Base-by-base conservation (phyloP, 495 filamentous ascomycete genomes). In the Penicillium flavigenum region DNA sequence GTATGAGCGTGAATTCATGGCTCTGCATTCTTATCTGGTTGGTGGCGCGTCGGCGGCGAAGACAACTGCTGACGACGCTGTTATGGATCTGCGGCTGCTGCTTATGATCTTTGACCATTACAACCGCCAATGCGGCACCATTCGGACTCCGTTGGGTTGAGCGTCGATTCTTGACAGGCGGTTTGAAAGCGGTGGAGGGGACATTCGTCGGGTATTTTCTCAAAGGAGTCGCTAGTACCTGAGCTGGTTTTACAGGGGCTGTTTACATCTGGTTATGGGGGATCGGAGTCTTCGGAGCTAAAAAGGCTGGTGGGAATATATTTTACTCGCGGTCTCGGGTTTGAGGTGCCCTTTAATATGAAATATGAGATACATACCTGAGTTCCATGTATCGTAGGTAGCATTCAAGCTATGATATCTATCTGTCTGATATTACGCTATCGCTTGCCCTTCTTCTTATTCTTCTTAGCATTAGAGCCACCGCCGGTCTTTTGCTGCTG, bases 371-470 rank as follows among this genome's bases (percentile, higher is more conserved):
- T n/a, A 27, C 36, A 39, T 17, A 39, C 36, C n/a, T 39, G 36
- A 11, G 29, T 32, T 47, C 32, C 44, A 48, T 39, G 42, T 34
- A 36, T 59, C 50, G 32, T 41, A 52, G 38, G 36, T 39, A 41
- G 24, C 16, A 27, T 51, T 26, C 42, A 14, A 29, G 38, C 47
- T 39, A 38, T 27, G 16, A 39, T 22, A 22, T 47, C 24, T 31
- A 19, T 32, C 17, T 20, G 39, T 20, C 14, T 19, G 14, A 6
- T 36, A 55, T 45, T 53, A 27, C 39, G 57, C 47, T 63, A 85
- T 74, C 86, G 86, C 73, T 86, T 88, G 19, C 83, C 85, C 80
- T 89, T 90, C 81, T 87, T 86, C 74, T 88, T 90, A 74, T 88
- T 90, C 67, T 82, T 83, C 71, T 86, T 88, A 32, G 79, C 78